A percentile compares a stretch with the other conserved stretches of the same genome.
Conservation (phyloP, 2,329 filamentous ascomycete genomes). For the Apiospora hydei region DNA sequence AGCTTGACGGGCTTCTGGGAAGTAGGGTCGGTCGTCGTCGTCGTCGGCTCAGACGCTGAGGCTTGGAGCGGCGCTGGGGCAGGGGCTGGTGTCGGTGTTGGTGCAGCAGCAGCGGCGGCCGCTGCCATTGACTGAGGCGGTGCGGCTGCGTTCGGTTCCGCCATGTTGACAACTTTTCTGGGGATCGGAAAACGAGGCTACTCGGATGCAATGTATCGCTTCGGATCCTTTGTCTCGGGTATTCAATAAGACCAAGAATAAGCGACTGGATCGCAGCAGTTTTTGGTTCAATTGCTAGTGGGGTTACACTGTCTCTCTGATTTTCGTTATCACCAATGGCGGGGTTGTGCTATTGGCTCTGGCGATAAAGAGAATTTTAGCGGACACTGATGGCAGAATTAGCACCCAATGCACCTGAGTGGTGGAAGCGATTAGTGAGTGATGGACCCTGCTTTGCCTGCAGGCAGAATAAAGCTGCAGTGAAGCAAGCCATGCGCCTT, state of each 20-base stretch:
- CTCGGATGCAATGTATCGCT: too few species aligned
- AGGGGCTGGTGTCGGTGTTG: not conserved
- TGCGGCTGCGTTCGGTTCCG: not conserved
- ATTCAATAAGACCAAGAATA: not conserved
- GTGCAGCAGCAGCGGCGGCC: not conserved
- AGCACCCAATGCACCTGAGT: not conserved
- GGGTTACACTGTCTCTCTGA: not conserved
- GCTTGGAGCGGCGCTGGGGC: not conserved
- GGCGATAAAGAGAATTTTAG: constrained; percentile 25
- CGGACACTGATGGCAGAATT: constrained; percentile 22
- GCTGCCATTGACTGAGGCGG: not conserved
- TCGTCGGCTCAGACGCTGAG: not conserved
- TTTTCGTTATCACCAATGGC: constrained; percentile 20
- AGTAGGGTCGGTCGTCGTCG: not conserved
- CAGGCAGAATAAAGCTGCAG: not conserved
- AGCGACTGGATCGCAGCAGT: not conserved
- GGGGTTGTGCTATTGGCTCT: constrained; percentile 10
- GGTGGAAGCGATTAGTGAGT: not conserved
- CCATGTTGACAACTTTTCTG: not conserved
- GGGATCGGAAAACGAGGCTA: not conserved
- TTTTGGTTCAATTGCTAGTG: not conserved
- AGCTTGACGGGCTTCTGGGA: constrained; percentile 75
- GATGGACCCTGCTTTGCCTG: not conserved
- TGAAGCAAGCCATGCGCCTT: too few species aligned
- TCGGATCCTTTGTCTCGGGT: not conserved